Conservation (phyloP, 345 rosid species). For the Populus davidiana region DNA sequence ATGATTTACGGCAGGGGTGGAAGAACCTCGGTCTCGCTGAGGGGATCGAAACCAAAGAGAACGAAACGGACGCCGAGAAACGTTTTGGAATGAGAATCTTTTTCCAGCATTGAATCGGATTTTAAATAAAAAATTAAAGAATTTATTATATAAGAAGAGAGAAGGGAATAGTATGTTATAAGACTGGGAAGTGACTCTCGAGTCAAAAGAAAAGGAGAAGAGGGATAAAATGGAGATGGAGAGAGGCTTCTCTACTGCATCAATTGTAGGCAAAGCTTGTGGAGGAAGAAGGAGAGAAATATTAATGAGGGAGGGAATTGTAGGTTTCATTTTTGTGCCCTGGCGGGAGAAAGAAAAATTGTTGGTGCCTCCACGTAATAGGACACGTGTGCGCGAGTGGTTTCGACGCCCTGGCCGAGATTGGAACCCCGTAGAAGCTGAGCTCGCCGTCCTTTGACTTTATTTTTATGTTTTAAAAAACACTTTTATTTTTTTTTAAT, state of each 20-base stretch:
- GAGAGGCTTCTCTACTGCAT: neutral
- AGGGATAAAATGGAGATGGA: neutral
- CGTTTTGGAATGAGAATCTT: constrained; percentile 34
- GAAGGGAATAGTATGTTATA: neutral
- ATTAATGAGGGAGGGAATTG: constrained; percentile 11
- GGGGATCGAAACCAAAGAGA: constrained; percentile 61
- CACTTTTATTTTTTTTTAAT: too few relatives aligned
- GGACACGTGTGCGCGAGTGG: constrained; percentile 1
- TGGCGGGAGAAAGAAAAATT: constrained; percentile 35
- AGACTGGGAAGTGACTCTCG: neutral
- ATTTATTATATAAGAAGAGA: neutral
- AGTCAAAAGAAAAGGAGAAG: neutral
- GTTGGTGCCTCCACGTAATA: constrained; percentile 22
- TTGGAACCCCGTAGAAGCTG: neutral
- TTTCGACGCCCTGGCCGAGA: neutral
- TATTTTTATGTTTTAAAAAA: too few relatives aligned
- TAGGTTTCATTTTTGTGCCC: constrained; percentile 7
- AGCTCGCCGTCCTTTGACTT: too few relatives aligned
- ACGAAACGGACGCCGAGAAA: constrained; percentile 66
- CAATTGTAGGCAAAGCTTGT: constrained; percentile 20
- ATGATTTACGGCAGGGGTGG: neutral
- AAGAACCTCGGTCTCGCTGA: constrained; percentile 37
- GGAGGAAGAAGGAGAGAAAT: constrained; percentile 26
- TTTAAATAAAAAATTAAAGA: neutral
- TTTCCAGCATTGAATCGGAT: constrained; percentile 33